phyloP scores from a whole-genome alignment of 148 eudicot species.

The Dianthus caryophyllus region DNA sequence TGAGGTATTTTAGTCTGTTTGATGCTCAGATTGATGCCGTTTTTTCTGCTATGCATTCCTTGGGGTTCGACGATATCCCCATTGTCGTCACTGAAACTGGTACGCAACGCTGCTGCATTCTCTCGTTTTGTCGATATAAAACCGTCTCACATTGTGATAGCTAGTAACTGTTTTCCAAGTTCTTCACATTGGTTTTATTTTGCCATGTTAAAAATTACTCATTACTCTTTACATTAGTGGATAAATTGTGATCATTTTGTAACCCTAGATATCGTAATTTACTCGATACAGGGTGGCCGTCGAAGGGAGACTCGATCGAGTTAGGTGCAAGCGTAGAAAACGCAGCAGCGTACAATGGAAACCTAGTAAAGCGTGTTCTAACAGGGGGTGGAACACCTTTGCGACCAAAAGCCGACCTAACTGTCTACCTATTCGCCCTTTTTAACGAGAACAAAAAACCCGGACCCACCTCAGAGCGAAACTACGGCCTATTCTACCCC shows the following conservation, averaged over 20 bases:
- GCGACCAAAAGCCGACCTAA: slow-evolving; percentile 59
- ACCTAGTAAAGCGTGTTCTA: slow-evolving; percentile 50
- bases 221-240: too few species aligned
- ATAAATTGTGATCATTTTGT: too few species aligned
- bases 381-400: slow-evolving; percentile 86
- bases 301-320: slow-evolving; percentile 70
- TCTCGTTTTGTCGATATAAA: too few species aligned
- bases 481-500: slow-evolving; percentile 87
- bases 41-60: slow-evolving; percentile 71
- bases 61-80: slow-evolving; percentile 55
- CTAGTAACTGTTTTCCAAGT: too few species aligned
- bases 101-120: too few species aligned
- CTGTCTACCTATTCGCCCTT: slow-evolving; percentile 69
- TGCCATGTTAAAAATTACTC: too few species aligned
- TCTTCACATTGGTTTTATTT: too few species aligned
- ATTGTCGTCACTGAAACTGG: slow-evolving; percentile 66
- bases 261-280: too few species aligned
- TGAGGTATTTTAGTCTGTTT: slow-evolving; percentile 55
- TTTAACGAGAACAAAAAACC: slow-evolving; percentile 79
- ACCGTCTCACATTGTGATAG: too few species aligned
- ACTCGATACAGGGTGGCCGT: slow-evolving; percentile 63
- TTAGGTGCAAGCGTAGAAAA: slow-evolving; percentile 61
- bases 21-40: slow-evolving; percentile 94
- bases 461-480: slow-evolving; percentile 78
- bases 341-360: slow-evolving; percentile 80